These are phyloP conservation scores for Ustilago cynodontis DNA, from an alignment of 1,284 basidiomycete genomes.

Conservation along the genomic window DNA sequence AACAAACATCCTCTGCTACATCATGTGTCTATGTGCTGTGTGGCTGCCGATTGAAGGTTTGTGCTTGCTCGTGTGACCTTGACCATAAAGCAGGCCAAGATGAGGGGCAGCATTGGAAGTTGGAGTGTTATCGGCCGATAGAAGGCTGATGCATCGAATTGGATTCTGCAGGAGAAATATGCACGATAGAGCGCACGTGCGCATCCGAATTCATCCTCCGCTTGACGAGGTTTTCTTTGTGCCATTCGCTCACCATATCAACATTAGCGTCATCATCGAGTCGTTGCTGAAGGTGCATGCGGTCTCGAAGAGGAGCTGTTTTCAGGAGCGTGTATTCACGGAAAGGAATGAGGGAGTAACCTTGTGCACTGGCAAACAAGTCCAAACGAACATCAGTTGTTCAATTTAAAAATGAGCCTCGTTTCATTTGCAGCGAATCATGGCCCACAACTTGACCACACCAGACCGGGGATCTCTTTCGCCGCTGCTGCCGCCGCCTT, in stretches of 20 bases:
- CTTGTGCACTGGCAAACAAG: background rate
- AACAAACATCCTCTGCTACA: background rate
- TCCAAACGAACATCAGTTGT: too few species aligned
- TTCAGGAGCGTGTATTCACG: too few species aligned
- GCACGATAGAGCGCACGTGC: slow-evolving; percentile 49
- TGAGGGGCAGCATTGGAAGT: too few species aligned
- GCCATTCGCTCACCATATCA: too few species aligned
- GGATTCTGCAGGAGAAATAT: slow-evolving; percentile 14
- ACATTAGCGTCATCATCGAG: too few species aligned
- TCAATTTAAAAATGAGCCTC: background rate
- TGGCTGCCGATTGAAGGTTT: background rate
- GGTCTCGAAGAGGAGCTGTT: too few species aligned
- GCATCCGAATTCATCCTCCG: slow-evolving; percentile 24
- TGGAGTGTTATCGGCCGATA: slow-evolving; percentile 19
- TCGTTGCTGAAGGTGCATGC: too few species aligned
- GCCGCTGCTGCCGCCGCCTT: background rate
- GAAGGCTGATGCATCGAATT: background rate
- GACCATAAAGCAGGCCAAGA: background rate
- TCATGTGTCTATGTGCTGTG: background rate
- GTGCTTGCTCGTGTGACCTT: slow-evolving; percentile 24
- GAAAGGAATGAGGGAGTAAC: too few species aligned
- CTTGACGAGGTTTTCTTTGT: background rate
- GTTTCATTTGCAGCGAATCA: slow-evolving; percentile 9
- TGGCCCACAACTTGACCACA: background rate
- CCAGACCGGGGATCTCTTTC: background rate